phyloP scores from a whole-genome alignment of 2,329 filamentous ascomycete species.

The Penicillium sp. region DNA sequence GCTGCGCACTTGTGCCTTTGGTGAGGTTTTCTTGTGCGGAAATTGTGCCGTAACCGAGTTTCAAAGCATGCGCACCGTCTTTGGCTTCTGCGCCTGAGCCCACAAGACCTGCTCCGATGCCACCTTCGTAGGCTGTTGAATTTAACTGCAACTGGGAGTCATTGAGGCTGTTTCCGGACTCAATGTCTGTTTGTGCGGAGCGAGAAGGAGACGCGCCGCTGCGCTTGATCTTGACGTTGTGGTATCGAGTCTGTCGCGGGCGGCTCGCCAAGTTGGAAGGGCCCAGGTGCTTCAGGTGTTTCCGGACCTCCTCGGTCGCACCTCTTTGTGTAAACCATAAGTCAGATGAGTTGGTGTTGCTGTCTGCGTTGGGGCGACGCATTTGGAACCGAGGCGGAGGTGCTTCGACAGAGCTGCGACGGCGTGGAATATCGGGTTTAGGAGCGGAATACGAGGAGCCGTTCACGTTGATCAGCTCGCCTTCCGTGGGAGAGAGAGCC shows the following conservation, averaged over 20 bases:
- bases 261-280: conserved; percentile 66
- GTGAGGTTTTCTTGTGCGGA: conserved; percentile 16
- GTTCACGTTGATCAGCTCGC: conserved; percentile 51
- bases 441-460: conserved; percentile 38
- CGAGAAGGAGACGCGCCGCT: conserved; percentile 44
- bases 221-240: conserved; percentile 69
- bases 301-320: conserved; percentile 58
- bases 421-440: conserved; percentile 28
- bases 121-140: conserved; percentile 51
- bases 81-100: conserved; percentile 61
- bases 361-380: conserved; percentile 39
- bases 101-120: conserved; percentile 59
- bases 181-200: conserved; percentile 40
- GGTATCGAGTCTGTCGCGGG: conserved; percentile 65
- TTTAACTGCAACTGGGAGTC: conserved; percentile 34
- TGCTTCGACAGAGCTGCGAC: conserved; percentile 40
- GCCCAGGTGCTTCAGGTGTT: conserved; percentile 67
- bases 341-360: conserved; percentile 31
- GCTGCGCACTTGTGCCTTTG: conserved; percentile 26
- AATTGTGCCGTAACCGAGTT: conserved; percentile 59
- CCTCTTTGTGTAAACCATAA: conserved; percentile 51
- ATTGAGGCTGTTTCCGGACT: conserved; percentile 48
- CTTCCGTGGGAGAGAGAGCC: conserved; percentile 33
- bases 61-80: conserved; percentile 67
- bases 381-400: conserved; percentile 47